A percentile compares a stretch with the other conserved stretches of the same genome.
Evolutionary conservation across 495 filamentous ascomycete genomes (phyloP).

Genomic region (Neurospora sp.): DNA sequence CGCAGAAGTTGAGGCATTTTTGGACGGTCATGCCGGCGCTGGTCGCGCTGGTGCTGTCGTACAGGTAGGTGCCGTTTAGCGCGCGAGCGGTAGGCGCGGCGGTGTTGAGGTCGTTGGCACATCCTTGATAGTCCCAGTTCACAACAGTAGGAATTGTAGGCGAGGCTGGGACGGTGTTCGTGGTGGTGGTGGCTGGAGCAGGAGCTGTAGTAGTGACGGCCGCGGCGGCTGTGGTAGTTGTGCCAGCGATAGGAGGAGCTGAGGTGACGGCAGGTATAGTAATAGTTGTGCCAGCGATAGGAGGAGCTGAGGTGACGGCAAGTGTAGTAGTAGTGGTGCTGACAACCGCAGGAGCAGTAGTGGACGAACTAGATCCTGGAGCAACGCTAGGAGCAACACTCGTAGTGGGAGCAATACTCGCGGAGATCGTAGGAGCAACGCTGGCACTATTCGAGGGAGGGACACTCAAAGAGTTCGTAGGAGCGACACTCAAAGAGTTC

Average conservation of each 20-base stretch:
- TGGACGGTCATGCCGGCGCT: constrained; percentile 31
- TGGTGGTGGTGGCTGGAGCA: background rate
- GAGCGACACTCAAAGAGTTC: background rate
- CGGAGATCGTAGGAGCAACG: background rate
- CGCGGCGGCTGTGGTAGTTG: constrained; percentile 14
- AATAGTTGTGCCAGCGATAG: background rate
- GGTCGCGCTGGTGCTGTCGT: constrained; percentile 23
- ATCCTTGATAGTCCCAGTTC: constrained; percentile 35
- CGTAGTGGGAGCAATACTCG: background rate
- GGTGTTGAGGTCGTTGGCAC: constrained; percentile 34
- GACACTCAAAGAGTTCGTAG: background rate
- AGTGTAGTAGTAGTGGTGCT: background rate
- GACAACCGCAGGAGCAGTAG: background rate
- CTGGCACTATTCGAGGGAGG: too few relatives aligned
- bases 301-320: constrained; percentile 14
- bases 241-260: background rate
- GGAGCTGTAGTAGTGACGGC: background rate
- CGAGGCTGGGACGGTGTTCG: constrained; percentile 12
- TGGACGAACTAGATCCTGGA: background rate
- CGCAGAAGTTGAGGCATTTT: constrained; percentile 29
- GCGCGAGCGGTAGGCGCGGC: background rate
- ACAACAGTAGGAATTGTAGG: constrained; percentile 16
- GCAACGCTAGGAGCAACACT: background rate
- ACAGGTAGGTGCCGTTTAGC: constrained; percentile 6
- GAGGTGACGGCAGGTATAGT: constrained; percentile 8